A percentile compares a stretch with the other conserved stretches of the same genome.
These are phyloP conservation scores for Ascochyta rabiei DNA, from an alignment of 2,329 filamentous ascomycete genomes.

Conservation along the genomic window DNA sequence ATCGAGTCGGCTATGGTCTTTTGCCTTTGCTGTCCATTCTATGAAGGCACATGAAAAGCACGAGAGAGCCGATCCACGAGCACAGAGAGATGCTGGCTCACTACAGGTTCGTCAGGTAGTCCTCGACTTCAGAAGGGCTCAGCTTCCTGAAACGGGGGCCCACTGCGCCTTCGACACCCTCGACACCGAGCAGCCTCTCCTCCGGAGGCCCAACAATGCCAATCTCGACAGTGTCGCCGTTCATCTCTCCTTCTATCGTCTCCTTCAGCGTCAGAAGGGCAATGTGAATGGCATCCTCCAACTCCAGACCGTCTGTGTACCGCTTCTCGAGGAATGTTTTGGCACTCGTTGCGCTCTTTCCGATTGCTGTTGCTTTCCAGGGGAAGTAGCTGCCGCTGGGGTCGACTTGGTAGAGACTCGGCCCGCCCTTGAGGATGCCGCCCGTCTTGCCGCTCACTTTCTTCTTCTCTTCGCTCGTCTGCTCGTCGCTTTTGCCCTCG, in stretches of 20 bases:
- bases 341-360: constrained; percentile 96
- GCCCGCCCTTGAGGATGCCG: constrained; percentile 92
- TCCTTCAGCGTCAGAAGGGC: constrained; percentile 96
- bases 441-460: constrained; percentile 87
- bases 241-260: constrained; percentile 99
- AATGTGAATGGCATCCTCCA: constrained; percentile 98
- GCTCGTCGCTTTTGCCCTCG: constrained; percentile 62
- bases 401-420: constrained; percentile 98
- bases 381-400: constrained; percentile 99
- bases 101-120: constrained; percentile 98
- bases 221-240: constrained; percentile 97
- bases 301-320: constrained; percentile 94
- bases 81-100: constrained; percentile 1
- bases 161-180: constrained; percentile 82
- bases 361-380: constrained; percentile 99
- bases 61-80: not conserved
- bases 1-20: constrained; percentile 20
- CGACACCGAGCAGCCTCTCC: constrained; percentile 87
- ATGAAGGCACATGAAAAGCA: constrained; percentile 9
- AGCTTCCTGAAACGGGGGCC: constrained; percentile 93
- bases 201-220: constrained; percentile 96
- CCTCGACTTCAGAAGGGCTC: constrained; percentile 97
- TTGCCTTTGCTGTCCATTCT: constrained; percentile 10
- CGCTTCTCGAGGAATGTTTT: constrained; percentile 99
- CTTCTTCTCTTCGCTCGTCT: constrained; percentile 66